Conservation (phyloP, 2,329 filamentous ascomycete genomes). For the Venturia pyrina region DNA sequence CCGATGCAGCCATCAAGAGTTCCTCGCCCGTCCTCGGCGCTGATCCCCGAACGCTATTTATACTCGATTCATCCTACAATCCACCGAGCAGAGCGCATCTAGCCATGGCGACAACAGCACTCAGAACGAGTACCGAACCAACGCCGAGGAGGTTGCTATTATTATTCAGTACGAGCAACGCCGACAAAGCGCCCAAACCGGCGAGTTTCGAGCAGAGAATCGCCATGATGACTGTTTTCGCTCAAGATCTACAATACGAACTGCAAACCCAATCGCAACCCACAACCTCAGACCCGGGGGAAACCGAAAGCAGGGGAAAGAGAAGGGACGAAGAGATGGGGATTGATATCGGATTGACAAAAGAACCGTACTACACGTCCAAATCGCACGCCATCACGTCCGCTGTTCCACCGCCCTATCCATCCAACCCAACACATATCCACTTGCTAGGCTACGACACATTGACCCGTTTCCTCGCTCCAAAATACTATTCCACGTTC, state of each 20-base stretch:
- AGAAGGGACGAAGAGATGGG: slow-evolving; percentile 26
- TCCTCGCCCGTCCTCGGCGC: neutral
- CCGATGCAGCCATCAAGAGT: slow-evolving; percentile 6
- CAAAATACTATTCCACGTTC: slow-evolving; percentile 55
- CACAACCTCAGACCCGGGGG: too few relatives aligned
- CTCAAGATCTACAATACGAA: slow-evolving; percentile 33
- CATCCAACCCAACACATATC: slow-evolving; percentile 40
- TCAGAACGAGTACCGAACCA: slow-evolving; percentile 27
- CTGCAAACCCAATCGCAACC: too few relatives aligned
- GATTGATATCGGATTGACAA: slow-evolving; percentile 61
- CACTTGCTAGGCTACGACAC: slow-evolving; percentile 72
- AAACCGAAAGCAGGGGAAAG: neutral
- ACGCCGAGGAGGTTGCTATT: slow-evolving; percentile 38
- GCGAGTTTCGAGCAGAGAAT: slow-evolving; percentile 58
- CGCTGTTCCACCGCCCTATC: slow-evolving; percentile 23
- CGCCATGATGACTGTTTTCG: slow-evolving; percentile 62
- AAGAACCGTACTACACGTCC: slow-evolving; percentile 62
- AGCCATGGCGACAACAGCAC: slow-evolving; percentile 43
- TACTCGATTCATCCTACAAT: slow-evolving; percentile 58
- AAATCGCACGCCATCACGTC: slow-evolving; percentile 53
- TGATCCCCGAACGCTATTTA: slow-evolving; percentile 40
- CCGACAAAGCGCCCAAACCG: slow-evolving; percentile 57
- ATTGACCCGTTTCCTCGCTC: slow-evolving; percentile 58
- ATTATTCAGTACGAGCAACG: slow-evolving; percentile 54
- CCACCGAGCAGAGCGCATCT: slow-evolving; percentile 52